Conservation (phyloP, 192 early-diverging fungal genomes). For the Coemansia sp. region DNA sequence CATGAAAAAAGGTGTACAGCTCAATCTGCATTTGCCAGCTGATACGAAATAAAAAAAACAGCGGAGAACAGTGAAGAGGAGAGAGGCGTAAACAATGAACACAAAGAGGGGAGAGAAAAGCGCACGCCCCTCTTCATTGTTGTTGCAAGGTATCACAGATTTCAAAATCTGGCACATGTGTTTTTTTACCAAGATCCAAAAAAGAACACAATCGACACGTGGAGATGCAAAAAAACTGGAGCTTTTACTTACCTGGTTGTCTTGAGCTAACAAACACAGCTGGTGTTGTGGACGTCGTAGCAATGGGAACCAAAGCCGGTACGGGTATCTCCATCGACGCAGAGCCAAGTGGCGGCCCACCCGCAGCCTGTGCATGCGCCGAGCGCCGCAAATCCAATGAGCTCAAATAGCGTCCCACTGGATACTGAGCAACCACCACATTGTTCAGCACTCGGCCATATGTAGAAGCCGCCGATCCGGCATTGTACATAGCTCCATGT, state of each 20-base stretch:
- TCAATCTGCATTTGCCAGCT: no score
- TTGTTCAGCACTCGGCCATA: not conserved
- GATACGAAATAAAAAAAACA: no score
- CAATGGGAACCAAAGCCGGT: slow-evolving; percentile 9
- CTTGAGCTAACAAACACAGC: slow-evolving; percentile 39
- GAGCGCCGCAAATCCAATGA: slow-evolving; percentile 16
- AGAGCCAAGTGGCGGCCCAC: not conserved
- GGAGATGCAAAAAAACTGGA: no score
- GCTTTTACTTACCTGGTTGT: slow-evolving; percentile 27
- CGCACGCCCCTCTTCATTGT: not conserved
- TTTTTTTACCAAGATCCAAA: no score
- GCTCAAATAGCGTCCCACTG: slow-evolving; percentile 23
- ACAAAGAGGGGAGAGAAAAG: not conserved
- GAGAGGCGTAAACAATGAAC: not conserved
- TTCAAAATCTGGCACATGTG: no score
- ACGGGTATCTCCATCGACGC: not conserved
- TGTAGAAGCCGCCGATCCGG: slow-evolving; percentile 3
- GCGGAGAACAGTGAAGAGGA: not conserved
- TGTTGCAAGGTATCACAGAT: no score
- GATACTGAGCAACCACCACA: not conserved
- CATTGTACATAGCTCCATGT: not conserved
- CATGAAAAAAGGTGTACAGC: no score
- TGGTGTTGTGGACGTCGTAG: slow-evolving; percentile 36
- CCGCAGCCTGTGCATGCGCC: not conserved
- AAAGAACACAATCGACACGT: no score